Conservation (phyloP, 2,329 filamentous ascomycete genomes). For the Pseudogymnoascus sp. region DNA sequence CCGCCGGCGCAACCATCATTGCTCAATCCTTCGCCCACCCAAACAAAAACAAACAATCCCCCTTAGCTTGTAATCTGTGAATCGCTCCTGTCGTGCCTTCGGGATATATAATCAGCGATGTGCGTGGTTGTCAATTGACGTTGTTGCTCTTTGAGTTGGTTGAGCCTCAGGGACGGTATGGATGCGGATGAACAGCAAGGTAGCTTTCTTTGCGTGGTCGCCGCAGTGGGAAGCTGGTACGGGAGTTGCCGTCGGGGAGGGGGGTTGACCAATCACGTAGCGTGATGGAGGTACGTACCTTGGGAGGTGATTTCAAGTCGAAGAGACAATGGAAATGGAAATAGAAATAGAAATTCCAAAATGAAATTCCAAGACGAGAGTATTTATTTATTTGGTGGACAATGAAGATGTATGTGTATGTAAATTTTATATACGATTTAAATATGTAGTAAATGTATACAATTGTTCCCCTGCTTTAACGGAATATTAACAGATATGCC, state of each 20-base stretch:
- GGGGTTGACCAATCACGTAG: neutral
- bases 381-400: neutral
- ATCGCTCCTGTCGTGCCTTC: neutral
- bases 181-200: conserved; percentile 2
- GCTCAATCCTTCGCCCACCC: neutral
- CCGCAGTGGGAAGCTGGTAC: neutral
- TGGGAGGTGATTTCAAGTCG: neutral
- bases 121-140: conserved; percentile 2
- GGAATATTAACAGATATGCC: neutral
- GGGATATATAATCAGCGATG: neutral
- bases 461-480: neutral
- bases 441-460: neutral
- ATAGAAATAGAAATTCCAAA: neutral
- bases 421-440: neutral
- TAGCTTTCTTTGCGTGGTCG: neutral
- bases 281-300: neutral
- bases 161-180: conserved; percentile 1
- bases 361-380: neutral
- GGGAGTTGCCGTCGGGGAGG: neutral
- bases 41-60: conserved; percentile 3
- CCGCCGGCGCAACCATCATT: conserved; percentile 63
- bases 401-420: neutral
- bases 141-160: neutral
- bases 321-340: neutral
- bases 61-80: neutral